Evolutionary conservation across 1,284 basidiomycete species (phyloP), one percentile per base, ranked within the genome.

Genomic region (Xanthoconium separans): DNA sequence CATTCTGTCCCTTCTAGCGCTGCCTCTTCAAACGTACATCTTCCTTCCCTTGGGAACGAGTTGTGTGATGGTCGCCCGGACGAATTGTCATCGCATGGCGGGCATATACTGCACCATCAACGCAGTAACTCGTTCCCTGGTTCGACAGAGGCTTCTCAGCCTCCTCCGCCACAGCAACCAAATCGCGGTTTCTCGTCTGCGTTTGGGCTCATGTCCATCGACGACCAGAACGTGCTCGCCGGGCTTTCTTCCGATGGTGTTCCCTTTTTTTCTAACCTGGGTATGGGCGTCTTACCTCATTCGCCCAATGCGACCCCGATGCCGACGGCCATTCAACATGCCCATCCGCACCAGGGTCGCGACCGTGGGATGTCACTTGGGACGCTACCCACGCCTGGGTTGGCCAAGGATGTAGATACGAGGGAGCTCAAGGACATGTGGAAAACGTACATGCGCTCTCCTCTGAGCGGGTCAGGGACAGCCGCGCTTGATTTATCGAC

Each of bases 371-470:
- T 61, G 58, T 70, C 61, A 1, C 47, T 59, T 20, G 55, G 60
- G 9, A 52, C 65, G 11, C 27, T 70, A 24, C 58, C 61, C 6
- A 65, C 63, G 12, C 62, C 70, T 0, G 65, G 61, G 4, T 43
- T 57, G 22, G 52, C 29, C 65, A 75, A 58, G 68, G 77, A 61
- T 74, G 81, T 69, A 31, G 84, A 85, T 45, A 73, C 75, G 58
- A 75, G 77, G 55, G 84, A 89, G 60, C 64, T 88, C 62, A 75
- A 77, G 48, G 85, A 89, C 51, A 83, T 89, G 61, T 91, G 88
- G 89, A 87, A 79, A 69, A 76, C 82, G 61, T 90, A 85, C 63
- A 79, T 90, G 73, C 77, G 81, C 44, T 89, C 85, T 18, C 87
- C 87, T 24, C 66, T 85, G n/a, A 78, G 77, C 40, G 73, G 71